Evolutionary conservation across 2,329 filamentous ascomycete genomes (phyloP).

Genomic region (Cladorrhinum sp.): DNA sequence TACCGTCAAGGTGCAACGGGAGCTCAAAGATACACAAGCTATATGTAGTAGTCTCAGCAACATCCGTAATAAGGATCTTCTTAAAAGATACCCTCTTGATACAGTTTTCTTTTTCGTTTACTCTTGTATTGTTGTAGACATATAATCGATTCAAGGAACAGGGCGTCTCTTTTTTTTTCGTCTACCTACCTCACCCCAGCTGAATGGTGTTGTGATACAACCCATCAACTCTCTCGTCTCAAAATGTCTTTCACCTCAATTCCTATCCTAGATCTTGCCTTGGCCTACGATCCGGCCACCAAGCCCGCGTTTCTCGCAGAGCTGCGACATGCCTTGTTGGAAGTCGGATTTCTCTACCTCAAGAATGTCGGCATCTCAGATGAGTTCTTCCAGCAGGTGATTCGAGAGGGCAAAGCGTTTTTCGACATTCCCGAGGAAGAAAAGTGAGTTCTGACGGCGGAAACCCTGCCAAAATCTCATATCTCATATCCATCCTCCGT

Average conservation of each 20-base stretch:
- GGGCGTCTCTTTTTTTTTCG: background rate
- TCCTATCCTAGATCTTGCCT: constrained; percentile 72
- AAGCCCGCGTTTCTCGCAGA: constrained; percentile 70
- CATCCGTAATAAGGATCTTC: constrained; percentile 3
- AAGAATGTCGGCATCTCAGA: constrained; percentile 73
- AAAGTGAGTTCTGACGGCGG: constrained; percentile 64
- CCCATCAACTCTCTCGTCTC: too few species aligned
- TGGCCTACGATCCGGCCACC: constrained; percentile 58
- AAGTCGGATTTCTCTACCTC: constrained; percentile 86
- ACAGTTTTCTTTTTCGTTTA: background rate
- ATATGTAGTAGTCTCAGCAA: constrained; percentile 1
- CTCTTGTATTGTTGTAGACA: background rate
- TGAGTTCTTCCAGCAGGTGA: constrained; percentile 61
- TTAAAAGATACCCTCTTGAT: constrained; percentile 18
- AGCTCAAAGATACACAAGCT: constrained; percentile 1
- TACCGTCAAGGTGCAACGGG: background rate
- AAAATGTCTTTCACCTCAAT: constrained; percentile 70
- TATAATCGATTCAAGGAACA: constrained; percentile 4
- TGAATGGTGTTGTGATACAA: background rate
- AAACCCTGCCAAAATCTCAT: too few species aligned
- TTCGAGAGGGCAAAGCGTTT: constrained; percentile 66
- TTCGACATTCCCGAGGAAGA: constrained; percentile 74
- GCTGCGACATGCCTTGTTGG: constrained; percentile 71
- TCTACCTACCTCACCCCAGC: background rate
- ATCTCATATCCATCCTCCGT: background rate